Evolutionary conservation across 1,284 basidiomycete genomes (phyloP), one percentile per base, ranked within the genome.

Genomic region (Trametes pubescens): DNA sequence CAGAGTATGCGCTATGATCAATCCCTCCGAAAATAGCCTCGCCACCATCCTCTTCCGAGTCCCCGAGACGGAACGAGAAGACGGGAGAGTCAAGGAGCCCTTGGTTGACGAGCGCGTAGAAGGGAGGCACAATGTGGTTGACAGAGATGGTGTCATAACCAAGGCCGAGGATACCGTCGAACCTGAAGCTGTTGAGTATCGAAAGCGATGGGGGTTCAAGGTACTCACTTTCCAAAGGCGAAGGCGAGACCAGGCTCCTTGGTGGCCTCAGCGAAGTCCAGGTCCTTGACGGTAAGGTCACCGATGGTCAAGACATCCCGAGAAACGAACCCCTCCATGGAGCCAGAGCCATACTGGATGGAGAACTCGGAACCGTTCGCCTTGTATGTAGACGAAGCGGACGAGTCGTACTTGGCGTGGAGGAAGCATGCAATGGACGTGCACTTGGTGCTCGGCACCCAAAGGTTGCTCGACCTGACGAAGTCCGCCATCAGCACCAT

Each of bases 401-500:
- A 76, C 16, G 92, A 91, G 73, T 99, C 92, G 78, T 99, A 99
- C 84, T 98, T 98, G 74, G 87, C 74, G 76, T 99, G 97, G 51
- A 98, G 84, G 91, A 99, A 99, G 82, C 98, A 99, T 29, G 98
- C 96, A 73, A 99, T 99, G 37, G 95, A 97, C 13, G 89, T 93
- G 83, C 98, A 99, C 70, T 86, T 80, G 37, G 81, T 79, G 72
- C 95, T 95, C 11, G 98, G 98, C 7, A 98, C 93, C 95, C 95
- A 98, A 22, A 97, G 86, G 76, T 97, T 97, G 77, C 92, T 92
- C 51, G 95, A 96, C 26, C 91, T 92, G 57, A 13, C 18, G n/a
- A 51, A n/a, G n/a, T n/a, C n/a, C n/a, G 21, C 22, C 32, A 61
- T 71, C 11, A 70, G 57, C 44, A 58, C 24, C 9, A 26, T 57